Evolutionary conservation across 352 stramenopile genomes (phyloP).

Genomic region (Pythium brachiatum): DNA sequence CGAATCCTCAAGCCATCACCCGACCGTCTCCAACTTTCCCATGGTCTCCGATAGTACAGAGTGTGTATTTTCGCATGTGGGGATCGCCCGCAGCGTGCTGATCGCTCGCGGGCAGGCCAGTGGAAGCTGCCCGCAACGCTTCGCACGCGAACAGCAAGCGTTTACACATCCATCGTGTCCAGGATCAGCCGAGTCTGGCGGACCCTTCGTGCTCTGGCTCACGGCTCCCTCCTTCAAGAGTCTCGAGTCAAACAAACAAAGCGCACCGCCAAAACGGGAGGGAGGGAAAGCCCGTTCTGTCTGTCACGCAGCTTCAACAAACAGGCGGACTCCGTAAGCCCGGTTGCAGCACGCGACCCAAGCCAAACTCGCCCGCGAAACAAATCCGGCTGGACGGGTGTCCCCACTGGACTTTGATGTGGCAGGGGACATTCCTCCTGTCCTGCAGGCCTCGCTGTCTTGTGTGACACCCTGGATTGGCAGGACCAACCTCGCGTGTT

Average conservation of each 20-base stretch:
- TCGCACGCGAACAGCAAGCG: neutral
- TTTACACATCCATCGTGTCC: neutral
- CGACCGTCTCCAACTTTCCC: no score
- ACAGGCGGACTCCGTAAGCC: neutral
- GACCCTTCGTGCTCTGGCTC: neutral
- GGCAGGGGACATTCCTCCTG: neutral
- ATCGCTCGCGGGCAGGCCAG: neutral
- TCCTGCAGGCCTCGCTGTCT: no score
- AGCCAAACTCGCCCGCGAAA: no score
- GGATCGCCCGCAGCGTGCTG: neutral
- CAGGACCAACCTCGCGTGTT: neutral
- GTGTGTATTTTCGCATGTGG: no score
- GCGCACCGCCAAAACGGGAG: neutral
- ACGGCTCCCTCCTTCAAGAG: no score
- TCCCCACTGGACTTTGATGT: neutral
- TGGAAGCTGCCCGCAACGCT: neutral
- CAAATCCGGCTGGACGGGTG: no score
- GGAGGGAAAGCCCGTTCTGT: no score
- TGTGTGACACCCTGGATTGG: no score
- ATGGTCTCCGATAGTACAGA: neutral
- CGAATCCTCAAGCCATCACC: conserved; percentile 1
- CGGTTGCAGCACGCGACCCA: no score
- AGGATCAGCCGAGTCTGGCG: no score
- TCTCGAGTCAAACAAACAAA: no score
- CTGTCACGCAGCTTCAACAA: neutral